Percentiles rank a stretch among this genome's conserved stretches.
These are phyloP conservation scores for Debaryomycetaceae sp. DNA, from an alignment of 1,139 yeast genomes.

Conservation along the genomic window DNA sequence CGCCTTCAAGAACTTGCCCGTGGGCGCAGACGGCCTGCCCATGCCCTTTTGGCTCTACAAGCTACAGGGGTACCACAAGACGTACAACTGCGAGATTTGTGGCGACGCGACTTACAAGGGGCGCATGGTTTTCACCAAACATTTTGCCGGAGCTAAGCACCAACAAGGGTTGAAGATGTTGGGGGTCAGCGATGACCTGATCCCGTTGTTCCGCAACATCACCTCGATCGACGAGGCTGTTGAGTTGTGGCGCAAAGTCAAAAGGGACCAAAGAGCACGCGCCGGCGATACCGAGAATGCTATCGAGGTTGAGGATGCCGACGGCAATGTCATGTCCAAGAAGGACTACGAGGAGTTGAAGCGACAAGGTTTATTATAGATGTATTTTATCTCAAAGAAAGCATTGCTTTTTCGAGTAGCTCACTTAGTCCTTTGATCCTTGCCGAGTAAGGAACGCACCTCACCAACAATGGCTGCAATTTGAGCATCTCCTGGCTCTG, in stretches of 20 bases:
- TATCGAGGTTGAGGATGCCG: constrained; percentile 83
- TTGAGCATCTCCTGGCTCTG: neutral
- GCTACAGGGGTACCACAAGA: constrained; percentile 76
- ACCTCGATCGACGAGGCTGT: constrained; percentile 65
- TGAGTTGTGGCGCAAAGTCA: constrained; percentile 48
- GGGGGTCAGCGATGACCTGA: constrained; percentile 52
- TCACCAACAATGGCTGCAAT: constrained; percentile 4
- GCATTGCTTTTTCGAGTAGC: constrained; percentile 3
- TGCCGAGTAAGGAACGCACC: constrained; percentile 2
- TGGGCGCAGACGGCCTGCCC: constrained; percentile 88
- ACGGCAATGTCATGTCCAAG: constrained; percentile 88
- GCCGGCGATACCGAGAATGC: constrained; percentile 50
- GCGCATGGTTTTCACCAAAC: constrained; percentile 64
- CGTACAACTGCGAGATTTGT: constrained; percentile 80
- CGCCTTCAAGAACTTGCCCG: constrained; percentile 52
- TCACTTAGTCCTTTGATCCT: constrained; percentile 4
- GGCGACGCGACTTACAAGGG: constrained; percentile 77
- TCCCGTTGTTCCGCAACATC: constrained; percentile 57
- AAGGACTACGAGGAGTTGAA: constrained; percentile 79
- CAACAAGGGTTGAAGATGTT: constrained; percentile 68
- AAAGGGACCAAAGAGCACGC: constrained; percentile 31
- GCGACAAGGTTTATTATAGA: constrained; percentile 68
- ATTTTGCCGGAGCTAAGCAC: constrained; percentile 69
- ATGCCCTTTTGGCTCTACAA: constrained; percentile 93
- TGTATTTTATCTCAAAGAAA: constrained; percentile 1